Percentiles rank a stretch among this genome's conserved stretches.
Evolutionary conservation across 257 asterid genomes (phyloP).

Genomic region (Solanum lycopersicoides): DNA sequence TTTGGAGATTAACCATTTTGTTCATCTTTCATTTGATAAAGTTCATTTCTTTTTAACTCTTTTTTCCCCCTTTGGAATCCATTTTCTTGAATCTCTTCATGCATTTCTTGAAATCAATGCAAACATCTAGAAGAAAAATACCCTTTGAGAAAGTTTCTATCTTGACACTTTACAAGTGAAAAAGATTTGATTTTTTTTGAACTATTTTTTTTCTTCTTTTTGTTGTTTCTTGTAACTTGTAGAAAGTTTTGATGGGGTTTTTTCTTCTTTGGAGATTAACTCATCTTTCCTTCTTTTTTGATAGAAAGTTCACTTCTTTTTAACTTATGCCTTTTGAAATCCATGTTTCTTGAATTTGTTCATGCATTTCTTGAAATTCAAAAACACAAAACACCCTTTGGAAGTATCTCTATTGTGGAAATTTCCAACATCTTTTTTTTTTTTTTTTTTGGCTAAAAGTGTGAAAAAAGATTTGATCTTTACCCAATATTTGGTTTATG

Average conservation of each 20-base stretch:
- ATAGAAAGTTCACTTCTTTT: not conserved
- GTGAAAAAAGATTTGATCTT: not conserved
- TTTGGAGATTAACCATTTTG: not conserved
- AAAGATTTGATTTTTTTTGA: not conserved
- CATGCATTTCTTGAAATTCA: constrained; percentile 75
- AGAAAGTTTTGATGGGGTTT: not conserved
- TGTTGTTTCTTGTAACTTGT: not conserved
- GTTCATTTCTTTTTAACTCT: not conserved
- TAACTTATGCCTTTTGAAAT: not conserved
- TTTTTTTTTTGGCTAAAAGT: not conserved
- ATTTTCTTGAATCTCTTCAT: constrained; percentile 62
- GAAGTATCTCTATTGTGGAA: constrained; percentile 15
- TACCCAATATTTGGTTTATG: not conserved
- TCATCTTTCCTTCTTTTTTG: not conserved
- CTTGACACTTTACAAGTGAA: constrained; percentile 3
- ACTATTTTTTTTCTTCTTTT: not conserved
- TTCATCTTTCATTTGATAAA: not conserved
- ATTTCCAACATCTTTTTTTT: not conserved
- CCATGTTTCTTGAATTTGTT: constrained; percentile 59
- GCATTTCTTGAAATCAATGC: constrained; percentile 78
- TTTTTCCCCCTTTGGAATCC: not conserved
- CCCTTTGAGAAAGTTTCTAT: constrained; percentile 12
- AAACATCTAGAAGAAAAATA: constrained; percentile 50
- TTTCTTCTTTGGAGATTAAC: not conserved
- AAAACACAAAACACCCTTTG: not conserved